A percentile compares a stretch with the other conserved stretches of the same genome.
These are phyloP conservation scores for Hyaloscypha bicolor DNA, from an alignment of 495 filamentous ascomycete genomes.

Conservation along the genomic window DNA sequence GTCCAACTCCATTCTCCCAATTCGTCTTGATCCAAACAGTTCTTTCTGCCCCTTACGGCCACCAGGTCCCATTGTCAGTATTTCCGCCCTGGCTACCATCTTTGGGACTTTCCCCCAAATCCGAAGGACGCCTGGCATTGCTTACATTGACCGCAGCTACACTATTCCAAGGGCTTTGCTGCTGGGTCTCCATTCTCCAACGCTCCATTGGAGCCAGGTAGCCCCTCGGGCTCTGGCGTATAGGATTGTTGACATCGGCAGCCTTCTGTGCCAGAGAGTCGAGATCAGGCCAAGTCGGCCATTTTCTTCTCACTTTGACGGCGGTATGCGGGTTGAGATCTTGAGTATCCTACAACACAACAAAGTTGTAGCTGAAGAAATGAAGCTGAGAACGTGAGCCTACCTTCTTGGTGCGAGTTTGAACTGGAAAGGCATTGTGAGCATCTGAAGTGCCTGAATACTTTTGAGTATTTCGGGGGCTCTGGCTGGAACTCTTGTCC, in stretches of 20 bases:
- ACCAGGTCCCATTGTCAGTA: slow-evolving; percentile 10
- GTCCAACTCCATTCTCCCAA: neutral
- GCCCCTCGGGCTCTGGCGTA: neutral
- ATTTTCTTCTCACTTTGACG: neutral
- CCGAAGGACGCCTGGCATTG: too few species aligned
- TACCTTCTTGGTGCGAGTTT: neutral
- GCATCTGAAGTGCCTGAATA: neutral
- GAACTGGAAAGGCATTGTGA: neutral
- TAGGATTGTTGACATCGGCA: neutral
- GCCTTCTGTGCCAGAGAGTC: neutral
- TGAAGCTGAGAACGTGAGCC: neutral
- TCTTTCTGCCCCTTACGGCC: neutral
- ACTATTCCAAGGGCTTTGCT: slow-evolving; percentile 3
- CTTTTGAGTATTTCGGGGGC: neutral
- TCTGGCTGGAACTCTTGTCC: neutral
- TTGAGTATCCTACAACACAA: neutral
- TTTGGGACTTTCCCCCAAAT: neutral
- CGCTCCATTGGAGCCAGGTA: slow-evolving; percentile 14
- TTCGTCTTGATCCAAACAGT: neutral
- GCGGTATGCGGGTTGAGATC: neutral
- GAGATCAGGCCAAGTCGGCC: neutral
- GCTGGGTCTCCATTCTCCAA: slow-evolving; percentile 11
- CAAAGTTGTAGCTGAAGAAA: neutral
- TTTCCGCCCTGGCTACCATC: neutral
- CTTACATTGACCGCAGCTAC: neutral